Percentiles rank a stretch among this genome's conserved stretches.
These are phyloP conservation scores for Apium graveolens DNA, from an alignment of 129 eudicot genomes.

Conservation along the genomic window DNA sequence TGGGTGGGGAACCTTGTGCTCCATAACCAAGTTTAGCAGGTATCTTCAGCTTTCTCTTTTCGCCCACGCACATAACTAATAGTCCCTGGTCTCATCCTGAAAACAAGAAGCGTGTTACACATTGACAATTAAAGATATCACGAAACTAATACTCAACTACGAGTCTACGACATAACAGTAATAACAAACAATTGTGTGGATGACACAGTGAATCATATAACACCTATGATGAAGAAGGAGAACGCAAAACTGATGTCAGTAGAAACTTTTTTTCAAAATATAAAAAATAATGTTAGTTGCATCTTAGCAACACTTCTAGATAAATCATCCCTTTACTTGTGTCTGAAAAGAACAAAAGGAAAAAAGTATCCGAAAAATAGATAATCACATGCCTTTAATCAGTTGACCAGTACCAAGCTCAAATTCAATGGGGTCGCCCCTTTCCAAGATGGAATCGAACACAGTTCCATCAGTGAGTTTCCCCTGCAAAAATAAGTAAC, in stretches of 20 bases:
- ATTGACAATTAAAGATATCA: background rate
- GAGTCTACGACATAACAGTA: background rate
- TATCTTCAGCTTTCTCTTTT: too few species aligned
- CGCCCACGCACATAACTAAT: too few species aligned
- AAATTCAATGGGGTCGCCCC: conserved; percentile 96
- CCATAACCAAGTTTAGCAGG: too few species aligned
- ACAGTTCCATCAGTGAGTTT: conserved; percentile 97
- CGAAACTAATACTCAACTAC: too few species aligned
- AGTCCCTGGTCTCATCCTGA: too few species aligned
- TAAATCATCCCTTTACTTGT: background rate
- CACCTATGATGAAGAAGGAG: too few species aligned
- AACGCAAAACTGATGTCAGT: background rate
- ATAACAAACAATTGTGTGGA: background rate
- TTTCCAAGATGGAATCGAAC: conserved; percentile 92
- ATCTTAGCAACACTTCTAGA: background rate
- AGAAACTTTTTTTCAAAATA: background rate
- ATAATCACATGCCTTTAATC: too few species aligned
- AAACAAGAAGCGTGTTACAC: conserved; percentile 4
- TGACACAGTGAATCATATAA: background rate
- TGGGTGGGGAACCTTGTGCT: too few species aligned
- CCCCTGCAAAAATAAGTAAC: conserved; percentile 50
- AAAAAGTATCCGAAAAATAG: background rate
- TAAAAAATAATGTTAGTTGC: too few species aligned
- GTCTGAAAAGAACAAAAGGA: background rate
- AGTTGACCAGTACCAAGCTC: conserved; percentile 92